Conservation (phyloP, 192 early-diverging fungal species). For the Geranomyces variabilis region DNA sequence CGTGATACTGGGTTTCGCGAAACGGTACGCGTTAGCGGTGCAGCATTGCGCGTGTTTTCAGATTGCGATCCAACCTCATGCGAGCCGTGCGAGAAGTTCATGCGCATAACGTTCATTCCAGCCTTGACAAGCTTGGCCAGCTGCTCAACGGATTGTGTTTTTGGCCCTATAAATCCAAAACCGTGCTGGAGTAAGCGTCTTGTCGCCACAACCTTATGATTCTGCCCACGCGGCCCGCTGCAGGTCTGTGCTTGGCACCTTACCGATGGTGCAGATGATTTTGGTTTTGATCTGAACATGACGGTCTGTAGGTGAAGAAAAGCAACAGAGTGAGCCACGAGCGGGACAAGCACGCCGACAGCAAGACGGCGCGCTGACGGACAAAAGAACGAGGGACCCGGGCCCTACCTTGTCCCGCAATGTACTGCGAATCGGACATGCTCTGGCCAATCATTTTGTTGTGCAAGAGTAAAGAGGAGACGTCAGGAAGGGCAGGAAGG, state of each 20-base stretch:
- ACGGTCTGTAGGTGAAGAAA: constrained; percentile 31
- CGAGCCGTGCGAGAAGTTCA: constrained; percentile 63
- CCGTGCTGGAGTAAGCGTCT: too few species aligned
- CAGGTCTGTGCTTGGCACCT: background rate
- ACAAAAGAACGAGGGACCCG: background rate
- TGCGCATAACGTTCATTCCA: constrained; percentile 59
- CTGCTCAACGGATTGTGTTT: constrained; percentile 54
- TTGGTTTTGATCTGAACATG: constrained; percentile 59
- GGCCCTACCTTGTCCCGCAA: constrained; percentile 8
- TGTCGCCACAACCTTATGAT: too few species aligned
- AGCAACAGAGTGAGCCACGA: background rate
- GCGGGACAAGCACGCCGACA: background rate
- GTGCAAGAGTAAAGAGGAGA: background rate
- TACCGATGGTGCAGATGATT: constrained; percentile 61
- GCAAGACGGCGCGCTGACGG: background rate
- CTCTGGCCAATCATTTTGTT: constrained; percentile 9
- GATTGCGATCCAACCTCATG: constrained; percentile 46
- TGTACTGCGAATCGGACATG: constrained; percentile 25
- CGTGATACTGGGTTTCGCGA: constrained; percentile 56
- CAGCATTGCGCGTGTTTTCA: background rate
- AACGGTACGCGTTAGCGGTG: too few species aligned
- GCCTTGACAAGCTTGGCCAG: constrained; percentile 53
- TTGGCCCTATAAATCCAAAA: constrained; percentile 50
- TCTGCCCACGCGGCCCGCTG: too few species aligned
- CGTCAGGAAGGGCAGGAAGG: background rate